Percentiles rank a stretch among this genome's conserved stretches.
These are phyloP conservation scores for Phytophthora vignae DNA, from an alignment of 352 stramenopile genomes.

Conservation along the genomic window DNA sequence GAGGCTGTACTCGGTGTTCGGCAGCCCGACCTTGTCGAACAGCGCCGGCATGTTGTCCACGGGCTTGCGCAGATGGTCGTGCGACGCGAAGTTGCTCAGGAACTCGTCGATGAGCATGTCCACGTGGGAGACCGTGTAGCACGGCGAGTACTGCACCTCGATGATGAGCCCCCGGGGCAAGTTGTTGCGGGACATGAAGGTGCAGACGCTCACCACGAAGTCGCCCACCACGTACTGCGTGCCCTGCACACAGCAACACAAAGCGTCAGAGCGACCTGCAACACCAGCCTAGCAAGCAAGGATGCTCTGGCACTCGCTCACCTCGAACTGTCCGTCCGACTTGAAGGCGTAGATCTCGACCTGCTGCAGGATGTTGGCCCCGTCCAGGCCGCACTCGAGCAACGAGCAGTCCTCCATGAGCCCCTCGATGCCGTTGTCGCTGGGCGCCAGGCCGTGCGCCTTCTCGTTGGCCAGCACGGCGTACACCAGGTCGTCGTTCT, in stretches of 20 bases:
- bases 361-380: constrained; percentile 87
- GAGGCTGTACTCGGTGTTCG: constrained; percentile 78
- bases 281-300: not conserved
- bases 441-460: constrained; percentile 55
- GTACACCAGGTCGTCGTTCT: constrained; percentile 89
- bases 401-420: constrained; percentile 79
- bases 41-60: constrained; percentile 69
- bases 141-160: constrained; percentile 88
- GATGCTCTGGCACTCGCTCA: constrained; percentile 11
- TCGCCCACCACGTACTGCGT: constrained; percentile 86
- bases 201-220: constrained; percentile 88
- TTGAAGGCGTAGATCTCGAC: constrained; percentile 92
- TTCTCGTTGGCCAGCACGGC: constrained; percentile 86
- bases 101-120: constrained; percentile 90
- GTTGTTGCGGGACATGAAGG: constrained; percentile 89
- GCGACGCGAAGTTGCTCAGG: constrained; percentile 67
- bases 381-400: constrained; percentile 85
- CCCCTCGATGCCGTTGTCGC: constrained; percentile 81
- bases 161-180: constrained; percentile 80
- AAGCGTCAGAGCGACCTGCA: constrained; percentile 2
- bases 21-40: constrained; percentile 83
- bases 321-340: constrained; percentile 89
- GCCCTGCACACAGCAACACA: constrained; percentile 42
- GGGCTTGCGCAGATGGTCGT: constrained; percentile 78
- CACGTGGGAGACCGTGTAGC: constrained; percentile 75